Conservation (phyloP, 306 rosid species). For the Carpinus viminea region DNA sequence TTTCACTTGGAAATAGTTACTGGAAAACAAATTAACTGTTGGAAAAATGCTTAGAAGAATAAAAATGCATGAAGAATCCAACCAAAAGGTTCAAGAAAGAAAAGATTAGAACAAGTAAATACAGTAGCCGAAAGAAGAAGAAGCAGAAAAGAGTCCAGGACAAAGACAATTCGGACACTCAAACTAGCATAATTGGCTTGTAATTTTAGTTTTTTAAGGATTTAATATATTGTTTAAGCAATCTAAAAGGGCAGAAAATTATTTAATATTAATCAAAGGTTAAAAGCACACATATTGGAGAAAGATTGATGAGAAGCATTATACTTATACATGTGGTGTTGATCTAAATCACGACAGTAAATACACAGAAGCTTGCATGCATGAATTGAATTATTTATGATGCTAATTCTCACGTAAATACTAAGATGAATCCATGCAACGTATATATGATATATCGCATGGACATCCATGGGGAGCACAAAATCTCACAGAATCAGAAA, state of each 20-base stretch:
- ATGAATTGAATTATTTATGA: not conserved
- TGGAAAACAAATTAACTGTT: no score
- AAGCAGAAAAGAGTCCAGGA: not conserved
- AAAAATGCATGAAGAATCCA: not conserved
- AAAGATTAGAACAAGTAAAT: not conserved
- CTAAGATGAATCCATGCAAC: slow-evolving; percentile 13
- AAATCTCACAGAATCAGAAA: slow-evolving; percentile 54
- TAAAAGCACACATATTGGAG: not conserved
- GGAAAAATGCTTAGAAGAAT: no score
- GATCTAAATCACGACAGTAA: not conserved
- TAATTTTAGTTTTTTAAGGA: not conserved
- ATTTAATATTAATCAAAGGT: not conserved
- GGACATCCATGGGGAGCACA: slow-evolving; percentile 62
- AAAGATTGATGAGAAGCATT: not conserved
- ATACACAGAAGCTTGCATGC: not conserved
- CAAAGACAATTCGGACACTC: not conserved
- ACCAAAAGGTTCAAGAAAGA: not conserved
- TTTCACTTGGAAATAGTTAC: no score
- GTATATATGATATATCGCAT: slow-evolving; percentile 25
- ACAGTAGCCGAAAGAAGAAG: not conserved
- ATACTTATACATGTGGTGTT: not conserved
- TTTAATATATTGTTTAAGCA: not conserved
- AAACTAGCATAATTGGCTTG: not conserved
- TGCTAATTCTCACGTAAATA: slow-evolving; percentile 15
- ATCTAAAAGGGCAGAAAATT: not conserved